Evolutionary conservation across 768 basidiomycete genomes (phyloP), one percentile per base, ranked within the genome.

Genomic region (Pholiota conissans): DNA sequence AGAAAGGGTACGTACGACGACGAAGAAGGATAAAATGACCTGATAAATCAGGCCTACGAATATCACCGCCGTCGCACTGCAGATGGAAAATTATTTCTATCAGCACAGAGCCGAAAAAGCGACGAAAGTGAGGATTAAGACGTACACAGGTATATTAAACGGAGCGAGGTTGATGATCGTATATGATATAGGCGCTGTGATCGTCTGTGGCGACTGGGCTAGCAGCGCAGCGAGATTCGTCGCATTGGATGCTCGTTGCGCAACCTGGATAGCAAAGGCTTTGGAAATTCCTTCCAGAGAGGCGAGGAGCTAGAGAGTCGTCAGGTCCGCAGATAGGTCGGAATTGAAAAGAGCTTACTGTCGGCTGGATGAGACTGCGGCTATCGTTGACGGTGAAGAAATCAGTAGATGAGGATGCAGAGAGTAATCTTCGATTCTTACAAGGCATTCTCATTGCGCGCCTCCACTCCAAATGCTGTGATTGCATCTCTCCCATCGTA

Each of bases 361-460:
- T 69, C 14, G 68, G 65, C 11, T 62, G 64, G 39, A 77, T 69
- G 14, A 79, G 40, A 39, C 46, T 57, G n/a, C 76, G 74, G 60
- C 77, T 76, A 32, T 4, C 6, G 22, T 22, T 39, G 16, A 37
- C 14, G 30, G 0, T 20, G 14, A 37, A 28, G 22, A 18, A 7
- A n/a, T 50, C 7, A 56, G 14, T 13, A 14, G 20, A 20, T 18
- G 14, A 48, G 29, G 51, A 22, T 13, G n/a, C 16, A 20, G 11
- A n/a, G 20, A 45, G 4, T 10, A 47, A 30, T 22, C 11, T n/a
- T 24, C 29, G 14, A 48, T 52, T 67, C 84, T 68, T 65, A 88
- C 86, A 75, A 87, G 16, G 76, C 79, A 58, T 81, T 83, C 60
- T 86, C 85, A 48, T 80, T 86, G 27, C 86, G 74, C 20, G 81